phyloP scores from a whole-genome alignment of 768 basidiomycete species.

The Boletus rufocinnamomeus region DNA sequence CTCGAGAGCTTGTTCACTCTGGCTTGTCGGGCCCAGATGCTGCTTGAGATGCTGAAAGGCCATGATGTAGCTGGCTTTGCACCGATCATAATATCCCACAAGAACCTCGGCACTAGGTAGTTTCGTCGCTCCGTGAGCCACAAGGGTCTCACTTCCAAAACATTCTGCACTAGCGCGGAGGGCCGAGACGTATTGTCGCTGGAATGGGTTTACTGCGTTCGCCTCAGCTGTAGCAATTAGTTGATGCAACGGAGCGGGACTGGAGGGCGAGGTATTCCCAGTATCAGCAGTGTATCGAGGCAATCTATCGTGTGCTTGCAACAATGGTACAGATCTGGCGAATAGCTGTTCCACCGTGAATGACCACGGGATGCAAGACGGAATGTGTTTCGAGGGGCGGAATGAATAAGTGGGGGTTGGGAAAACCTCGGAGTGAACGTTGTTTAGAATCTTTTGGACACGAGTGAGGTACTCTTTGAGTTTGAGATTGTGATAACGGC shows the following conservation, averaged over 20 bases:
- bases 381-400: not conserved
- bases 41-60: not conserved
- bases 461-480: slow-evolving; percentile 17
- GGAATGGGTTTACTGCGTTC: slow-evolving; percentile 14
- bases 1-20: slow-evolving; percentile 20
- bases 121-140: no score
- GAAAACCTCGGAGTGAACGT: not conserved
- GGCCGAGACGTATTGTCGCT: slow-evolving; percentile 9
- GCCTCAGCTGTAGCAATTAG: slow-evolving; percentile 7
- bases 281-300: not conserved
- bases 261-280: not conserved
- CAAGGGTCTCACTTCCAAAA: no score
- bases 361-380: not conserved
- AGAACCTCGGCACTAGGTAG: no score
- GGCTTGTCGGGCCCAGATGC: slow-evolving; percentile 16
- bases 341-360: not conserved
- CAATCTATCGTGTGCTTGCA: not conserved
- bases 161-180: no score
- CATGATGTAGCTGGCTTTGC: slow-evolving; percentile 4
- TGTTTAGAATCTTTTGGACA: slow-evolving; percentile 12
- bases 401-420: slow-evolving; percentile 10
- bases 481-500: slow-evolving; percentile 19
- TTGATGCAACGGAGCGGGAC: not conserved
- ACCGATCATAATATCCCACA: no score
- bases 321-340: no score